Evolutionary conservation across 441 rosid genomes (phyloP).

Genomic region (Lagerstroemia fauriei): DNA sequence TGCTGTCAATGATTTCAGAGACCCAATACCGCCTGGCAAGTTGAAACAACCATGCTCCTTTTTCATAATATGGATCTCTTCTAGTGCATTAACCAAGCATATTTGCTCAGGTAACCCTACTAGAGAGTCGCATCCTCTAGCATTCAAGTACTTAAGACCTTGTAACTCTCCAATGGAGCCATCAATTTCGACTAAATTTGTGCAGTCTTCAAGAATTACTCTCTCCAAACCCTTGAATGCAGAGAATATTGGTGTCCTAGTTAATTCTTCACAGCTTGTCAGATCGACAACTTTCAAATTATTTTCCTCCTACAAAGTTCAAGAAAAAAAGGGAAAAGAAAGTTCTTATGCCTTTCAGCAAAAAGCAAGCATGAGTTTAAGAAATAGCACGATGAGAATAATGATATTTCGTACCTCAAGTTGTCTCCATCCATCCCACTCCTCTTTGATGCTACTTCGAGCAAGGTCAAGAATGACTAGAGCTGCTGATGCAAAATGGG

Average conservation of each 20-base stretch:
- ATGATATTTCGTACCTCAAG: neutral
- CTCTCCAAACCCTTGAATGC: neutral
- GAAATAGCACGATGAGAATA: neutral
- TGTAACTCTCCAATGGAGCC: neutral
- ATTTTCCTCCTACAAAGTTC: neutral
- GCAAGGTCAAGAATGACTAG: slow-evolving; percentile 4
- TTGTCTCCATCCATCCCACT: slow-evolving; percentile 8
- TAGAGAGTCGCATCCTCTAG: neutral
- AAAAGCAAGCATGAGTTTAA: neutral
- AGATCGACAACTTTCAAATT: slow-evolving; percentile 13
- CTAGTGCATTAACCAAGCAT: neutral
- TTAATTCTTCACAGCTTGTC: neutral
- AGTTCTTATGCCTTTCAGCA: neutral
- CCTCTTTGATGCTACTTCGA: neutral
- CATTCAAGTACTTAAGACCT: neutral
- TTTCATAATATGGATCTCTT: neutral
- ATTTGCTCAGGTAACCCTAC: neutral
- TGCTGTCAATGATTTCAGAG: neutral
- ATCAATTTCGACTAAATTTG: neutral
- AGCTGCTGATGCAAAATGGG: neutral
- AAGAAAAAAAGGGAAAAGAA: neutral
- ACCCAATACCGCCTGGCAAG: neutral
- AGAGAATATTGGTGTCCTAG: neutral
- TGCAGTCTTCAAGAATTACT: neutral
- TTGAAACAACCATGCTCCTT: neutral